Evolutionary conservation across 192 early-diverging fungal species (phyloP).

Genomic region (Backusella tuberculispora): DNA sequence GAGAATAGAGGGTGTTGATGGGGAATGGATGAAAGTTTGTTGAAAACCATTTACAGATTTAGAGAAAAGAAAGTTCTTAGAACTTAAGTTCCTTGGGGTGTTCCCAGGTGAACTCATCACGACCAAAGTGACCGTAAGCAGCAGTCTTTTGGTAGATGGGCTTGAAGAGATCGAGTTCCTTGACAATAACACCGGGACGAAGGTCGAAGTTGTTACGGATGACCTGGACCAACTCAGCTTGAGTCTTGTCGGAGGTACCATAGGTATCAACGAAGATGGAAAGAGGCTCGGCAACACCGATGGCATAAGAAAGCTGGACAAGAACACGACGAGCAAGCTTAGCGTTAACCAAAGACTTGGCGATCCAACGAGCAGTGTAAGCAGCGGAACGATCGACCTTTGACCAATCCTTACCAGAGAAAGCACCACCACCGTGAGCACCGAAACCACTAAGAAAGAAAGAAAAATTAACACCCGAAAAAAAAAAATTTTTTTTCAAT

Average conservation of each 20-base stretch:
- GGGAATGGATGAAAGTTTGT: conserved; percentile 25
- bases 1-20: not conserved
- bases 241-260: conserved; percentile 90
- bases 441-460: conserved; percentile 41
- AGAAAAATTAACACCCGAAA: conserved; percentile 34
- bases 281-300: conserved; percentile 96
- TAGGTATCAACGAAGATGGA: conserved; percentile 97
- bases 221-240: conserved; percentile 89
- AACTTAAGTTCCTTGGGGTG: conserved; percentile 79
- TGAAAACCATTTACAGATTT: conserved; percentile 24
- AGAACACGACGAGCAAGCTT: conserved; percentile 89
- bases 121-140: conserved; percentile 93
- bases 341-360: conserved; percentile 95
- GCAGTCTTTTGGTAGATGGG: conserved; percentile 97
- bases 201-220: conserved; percentile 99
- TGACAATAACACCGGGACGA: conserved; percentile 97
- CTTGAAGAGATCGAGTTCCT: conserved; percentile 97
- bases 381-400: conserved; percentile 98
- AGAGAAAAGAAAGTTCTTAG: conserved; percentile 38
- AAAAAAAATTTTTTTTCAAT: not conserved
- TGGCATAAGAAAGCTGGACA: conserved; percentile 98
- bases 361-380: conserved; percentile 97
- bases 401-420: conserved; percentile 99
- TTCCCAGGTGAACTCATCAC: conserved; percentile 94
- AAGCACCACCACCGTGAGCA: conserved; percentile 86